A percentile compares a stretch with the other conserved stretches of the same genome.
Conservation (phyloP, 2,329 filamentous ascomycete genomes). For the Didymellaceae sp. region DNA sequence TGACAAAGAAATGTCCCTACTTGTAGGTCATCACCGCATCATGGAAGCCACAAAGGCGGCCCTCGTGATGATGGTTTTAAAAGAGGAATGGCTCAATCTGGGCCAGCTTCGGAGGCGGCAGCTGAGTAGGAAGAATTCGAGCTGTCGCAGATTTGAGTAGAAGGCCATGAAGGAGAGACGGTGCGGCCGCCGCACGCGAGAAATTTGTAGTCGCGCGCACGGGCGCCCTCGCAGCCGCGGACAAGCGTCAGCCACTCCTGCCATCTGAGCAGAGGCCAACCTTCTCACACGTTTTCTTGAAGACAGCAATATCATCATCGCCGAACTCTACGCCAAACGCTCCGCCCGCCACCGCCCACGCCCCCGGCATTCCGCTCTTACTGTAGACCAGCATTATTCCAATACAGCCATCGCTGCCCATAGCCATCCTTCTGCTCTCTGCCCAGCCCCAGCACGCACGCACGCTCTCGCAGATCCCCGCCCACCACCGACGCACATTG, state of each 20-base stretch:
- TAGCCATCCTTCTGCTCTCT: background rate
- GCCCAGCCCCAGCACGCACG: background rate
- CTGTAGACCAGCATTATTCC: background rate
- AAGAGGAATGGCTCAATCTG: slow-evolving; percentile 70
- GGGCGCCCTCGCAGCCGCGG: slow-evolving; percentile 24
- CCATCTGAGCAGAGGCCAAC: slow-evolving; percentile 29
- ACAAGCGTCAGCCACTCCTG: slow-evolving; percentile 25
- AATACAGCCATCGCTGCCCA: slow-evolving; percentile 11
- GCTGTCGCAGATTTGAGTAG: slow-evolving; percentile 77
- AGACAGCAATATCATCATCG: slow-evolving; percentile 26
- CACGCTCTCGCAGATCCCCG: background rate
- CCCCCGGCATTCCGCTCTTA: slow-evolving; percentile 9
- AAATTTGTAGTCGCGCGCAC: slow-evolving; percentile 27
- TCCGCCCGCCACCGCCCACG: slow-evolving; percentile 25
- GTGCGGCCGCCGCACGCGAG: slow-evolving; percentile 24
- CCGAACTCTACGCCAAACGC: slow-evolving; percentile 26
- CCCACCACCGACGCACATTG: slow-evolving; percentile 2
- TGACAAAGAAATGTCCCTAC: slow-evolving; percentile 61
- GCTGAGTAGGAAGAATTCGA: slow-evolving; percentile 63
- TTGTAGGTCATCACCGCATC: slow-evolving; percentile 73
- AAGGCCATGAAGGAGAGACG: slow-evolving; percentile 60
- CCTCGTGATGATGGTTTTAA: slow-evolving; percentile 86
- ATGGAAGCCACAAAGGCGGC: slow-evolving; percentile 66
- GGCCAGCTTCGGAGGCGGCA: slow-evolving; percentile 75
- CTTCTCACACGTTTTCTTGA: slow-evolving; percentile 40